Conservation (phyloP, 495 filamentous ascomycete genomes). For the Lasiosphaeria miniovina region DNA sequence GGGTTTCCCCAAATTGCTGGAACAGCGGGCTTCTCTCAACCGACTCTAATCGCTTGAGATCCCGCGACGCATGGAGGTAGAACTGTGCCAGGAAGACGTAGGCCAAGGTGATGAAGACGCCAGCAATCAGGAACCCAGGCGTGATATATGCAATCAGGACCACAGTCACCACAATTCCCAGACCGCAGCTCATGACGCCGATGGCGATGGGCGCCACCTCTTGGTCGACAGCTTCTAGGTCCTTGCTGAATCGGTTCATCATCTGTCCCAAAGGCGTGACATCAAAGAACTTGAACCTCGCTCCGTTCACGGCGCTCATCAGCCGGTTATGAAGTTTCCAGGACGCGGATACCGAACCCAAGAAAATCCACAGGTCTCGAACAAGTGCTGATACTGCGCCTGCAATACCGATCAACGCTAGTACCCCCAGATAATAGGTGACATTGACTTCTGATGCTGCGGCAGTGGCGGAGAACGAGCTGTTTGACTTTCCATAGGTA, state of each 20-base stretch:
- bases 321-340: slow-evolving; percentile 78
- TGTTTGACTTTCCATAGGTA: slow-evolving; percentile 30
- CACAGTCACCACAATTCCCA: slow-evolving; percentile 79
- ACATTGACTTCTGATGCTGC: slow-evolving; percentile 64
- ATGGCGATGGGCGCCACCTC: slow-evolving; percentile 89
- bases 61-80: slow-evolving; percentile 86
- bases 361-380: slow-evolving; percentile 85
- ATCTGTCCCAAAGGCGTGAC: slow-evolving; percentile 93
- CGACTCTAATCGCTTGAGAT: slow-evolving; percentile 93
- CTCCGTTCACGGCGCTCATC: slow-evolving; percentile 75
- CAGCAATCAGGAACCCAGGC: slow-evolving; percentile 86
- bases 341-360: slow-evolving; percentile 86
- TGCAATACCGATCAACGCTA: slow-evolving; percentile 71
- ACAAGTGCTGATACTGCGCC: slow-evolving; percentile 73
- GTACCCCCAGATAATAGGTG: slow-evolving; percentile 77
- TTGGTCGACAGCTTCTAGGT: slow-evolving; percentile 92
- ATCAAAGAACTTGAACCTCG: slow-evolving; percentile 97
- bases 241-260: slow-evolving; percentile 98
- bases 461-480: slow-evolving; percentile 10
- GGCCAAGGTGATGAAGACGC: slow-evolving; percentile 75
- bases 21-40: slow-evolving; percentile 93
- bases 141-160: slow-evolving; percentile 90
- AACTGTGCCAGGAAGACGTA: slow-evolving; percentile 83
- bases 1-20: slow-evolving; percentile 96
- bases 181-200: slow-evolving; percentile 52